These are phyloP conservation scores for Punica granatum DNA, from an alignment of 345 rosid species.

Conservation along the genomic window DNA sequence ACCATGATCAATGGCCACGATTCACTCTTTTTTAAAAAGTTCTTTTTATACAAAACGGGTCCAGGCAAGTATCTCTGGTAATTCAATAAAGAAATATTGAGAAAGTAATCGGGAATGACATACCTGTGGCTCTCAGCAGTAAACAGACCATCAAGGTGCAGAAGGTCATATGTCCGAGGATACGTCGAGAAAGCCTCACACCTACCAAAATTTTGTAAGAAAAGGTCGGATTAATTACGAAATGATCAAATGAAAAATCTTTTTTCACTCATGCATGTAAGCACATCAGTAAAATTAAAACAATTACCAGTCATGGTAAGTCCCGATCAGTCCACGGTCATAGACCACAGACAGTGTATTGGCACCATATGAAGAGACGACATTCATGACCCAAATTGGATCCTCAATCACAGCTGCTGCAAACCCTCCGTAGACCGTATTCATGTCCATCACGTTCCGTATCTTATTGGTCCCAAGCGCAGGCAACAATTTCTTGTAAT, in stretches of 20 bases:
- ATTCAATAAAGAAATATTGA: background rate
- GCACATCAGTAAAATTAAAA: background rate
- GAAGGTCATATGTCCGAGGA: slow-evolving; percentile 94
- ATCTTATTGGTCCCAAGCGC: slow-evolving; percentile 75
- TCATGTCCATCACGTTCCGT: slow-evolving; percentile 98
- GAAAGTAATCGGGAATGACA: slow-evolving; percentile 3
- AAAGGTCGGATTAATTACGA: background rate
- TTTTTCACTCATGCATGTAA: background rate
- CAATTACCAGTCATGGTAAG: slow-evolving; percentile 78
- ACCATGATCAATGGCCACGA: too few species aligned
- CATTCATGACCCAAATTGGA: slow-evolving; percentile 96
- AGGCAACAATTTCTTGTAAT: slow-evolving; percentile 81
- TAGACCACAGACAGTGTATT: slow-evolving; percentile 76
- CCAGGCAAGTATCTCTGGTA: too few species aligned
- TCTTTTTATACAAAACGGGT: too few species aligned
- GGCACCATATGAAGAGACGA: slow-evolving; percentile 73
- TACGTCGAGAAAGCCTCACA: slow-evolving; percentile 97
- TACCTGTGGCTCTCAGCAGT: slow-evolving; percentile 93
- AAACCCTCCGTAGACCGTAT: slow-evolving; percentile 89
- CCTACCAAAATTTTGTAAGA: slow-evolving; percentile 37
- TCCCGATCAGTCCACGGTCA: slow-evolving; percentile 91
- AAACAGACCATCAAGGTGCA: slow-evolving; percentile 85
- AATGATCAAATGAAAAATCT: background rate
- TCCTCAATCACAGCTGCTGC: slow-evolving; percentile 69
- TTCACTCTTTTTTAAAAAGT: too few species aligned